Evolutionary conservation across 345 rosid species (phyloP).

Genomic region (Acer saccharum): DNA sequence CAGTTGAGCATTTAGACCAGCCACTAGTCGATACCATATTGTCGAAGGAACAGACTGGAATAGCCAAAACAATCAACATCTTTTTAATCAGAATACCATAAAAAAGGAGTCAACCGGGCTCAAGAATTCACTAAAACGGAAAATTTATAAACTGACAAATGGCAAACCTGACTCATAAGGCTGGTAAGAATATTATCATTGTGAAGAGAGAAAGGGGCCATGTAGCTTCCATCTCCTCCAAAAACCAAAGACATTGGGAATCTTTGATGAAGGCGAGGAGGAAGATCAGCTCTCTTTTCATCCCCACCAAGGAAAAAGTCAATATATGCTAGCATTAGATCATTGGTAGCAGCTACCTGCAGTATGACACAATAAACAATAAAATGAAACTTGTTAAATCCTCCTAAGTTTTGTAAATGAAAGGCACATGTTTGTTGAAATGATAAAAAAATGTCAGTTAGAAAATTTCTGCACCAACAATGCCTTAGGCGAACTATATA

Average conservation of each 20-base stretch:
- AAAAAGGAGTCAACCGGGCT: background rate
- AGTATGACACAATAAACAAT: background rate
- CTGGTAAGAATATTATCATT: slow-evolving; percentile 84
- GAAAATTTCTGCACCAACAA: slow-evolving; percentile 8
- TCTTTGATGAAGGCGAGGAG: slow-evolving; percentile 76
- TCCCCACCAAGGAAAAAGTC: slow-evolving; percentile 96
- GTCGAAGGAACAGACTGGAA: slow-evolving; percentile 83
- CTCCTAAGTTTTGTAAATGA: background rate
- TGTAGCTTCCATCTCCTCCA: slow-evolving; percentile 94
- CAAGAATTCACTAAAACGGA: slow-evolving; percentile 4
- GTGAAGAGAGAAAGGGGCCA: slow-evolving; percentile 85
- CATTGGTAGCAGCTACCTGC: slow-evolving; percentile 86
- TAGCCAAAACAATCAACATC: slow-evolving; percentile 8
- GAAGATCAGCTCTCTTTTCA: slow-evolving; percentile 87
- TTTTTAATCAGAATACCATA: background rate
- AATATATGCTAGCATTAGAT: slow-evolving; percentile 83
- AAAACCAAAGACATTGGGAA: slow-evolving; percentile 74
- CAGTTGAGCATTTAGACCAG: slow-evolving; percentile 90
- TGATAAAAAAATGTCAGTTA: no score
- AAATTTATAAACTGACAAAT: slow-evolving; percentile 7
- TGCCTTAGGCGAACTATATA: background rate
- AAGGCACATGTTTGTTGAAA: background rate
- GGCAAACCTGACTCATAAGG: slow-evolving; percentile 80
- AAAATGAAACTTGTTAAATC: background rate
- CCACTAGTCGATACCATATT: slow-evolving; percentile 88